These are phyloP conservation scores for Stramenopiles sp. DNA, from an alignment of 352 stramenopile genomes.

Conservation along the genomic window DNA sequence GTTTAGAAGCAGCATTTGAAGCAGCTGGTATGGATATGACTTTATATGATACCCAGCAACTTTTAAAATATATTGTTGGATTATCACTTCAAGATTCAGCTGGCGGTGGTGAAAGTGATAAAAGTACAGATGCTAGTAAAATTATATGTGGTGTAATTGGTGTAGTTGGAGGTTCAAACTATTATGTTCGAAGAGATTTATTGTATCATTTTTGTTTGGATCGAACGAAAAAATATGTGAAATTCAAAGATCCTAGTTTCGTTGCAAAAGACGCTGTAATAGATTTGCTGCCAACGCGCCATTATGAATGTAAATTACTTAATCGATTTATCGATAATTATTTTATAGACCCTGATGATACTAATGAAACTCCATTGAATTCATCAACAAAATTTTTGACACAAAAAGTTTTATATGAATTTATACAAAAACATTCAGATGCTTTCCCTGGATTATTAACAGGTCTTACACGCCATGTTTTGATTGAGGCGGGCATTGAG, in stretches of 20 bases:
- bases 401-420: not conserved
- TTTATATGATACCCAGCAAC: not conserved
- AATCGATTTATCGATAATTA: not conserved
- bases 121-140: not conserved
- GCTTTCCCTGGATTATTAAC: not conserved
- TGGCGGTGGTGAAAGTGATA: not conserved
- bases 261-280: not conserved
- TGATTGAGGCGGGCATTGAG: not conserved
- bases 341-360: not conserved
- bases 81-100: not conserved
- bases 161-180: not conserved
- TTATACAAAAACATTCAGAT: not conserved
- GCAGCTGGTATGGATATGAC: not conserved
- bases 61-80: not conserved
- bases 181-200: not conserved
- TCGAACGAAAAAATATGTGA: not conserved
- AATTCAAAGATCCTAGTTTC: not conserved
- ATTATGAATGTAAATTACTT: not conserved
- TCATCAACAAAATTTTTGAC: not conserved
- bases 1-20: not conserved
- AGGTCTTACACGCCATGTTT: not conserved
- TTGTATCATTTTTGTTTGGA: not conserved
- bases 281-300: not conserved
- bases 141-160: not conserved
- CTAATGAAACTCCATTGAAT: not conserved